These are phyloP conservation scores for Phytophthora meadii DNA, from an alignment of 352 stramenopile genomes.

Conservation along the genomic window DNA sequence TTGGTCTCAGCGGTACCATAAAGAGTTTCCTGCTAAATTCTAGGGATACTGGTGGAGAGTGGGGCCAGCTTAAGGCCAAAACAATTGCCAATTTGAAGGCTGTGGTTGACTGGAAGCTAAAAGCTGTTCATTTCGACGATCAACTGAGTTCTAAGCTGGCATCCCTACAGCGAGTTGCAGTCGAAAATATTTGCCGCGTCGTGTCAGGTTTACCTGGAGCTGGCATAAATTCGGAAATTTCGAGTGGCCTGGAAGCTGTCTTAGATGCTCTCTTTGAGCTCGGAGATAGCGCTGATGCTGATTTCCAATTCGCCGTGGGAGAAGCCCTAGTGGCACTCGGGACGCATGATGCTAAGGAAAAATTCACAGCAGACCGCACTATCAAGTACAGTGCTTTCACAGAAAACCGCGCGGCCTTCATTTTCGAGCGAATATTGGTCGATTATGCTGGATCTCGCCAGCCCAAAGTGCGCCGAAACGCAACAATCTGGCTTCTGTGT, in stretches of 20 bases:
- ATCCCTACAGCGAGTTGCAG: constrained; percentile 45
- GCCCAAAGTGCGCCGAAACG: constrained; percentile 53
- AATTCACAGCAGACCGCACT: constrained; percentile 18
- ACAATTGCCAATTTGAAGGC: constrained; percentile 35
- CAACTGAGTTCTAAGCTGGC: constrained; percentile 49
- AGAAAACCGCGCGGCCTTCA: constrained; percentile 42
- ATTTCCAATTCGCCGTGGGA: constrained; percentile 65
- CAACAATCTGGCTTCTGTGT: constrained; percentile 73
- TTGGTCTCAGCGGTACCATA: constrained; percentile 44
- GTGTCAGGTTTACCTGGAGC: constrained; percentile 37
- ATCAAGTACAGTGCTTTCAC: constrained; percentile 28
- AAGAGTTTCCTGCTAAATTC: constrained; percentile 32
- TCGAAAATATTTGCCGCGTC: constrained; percentile 48
- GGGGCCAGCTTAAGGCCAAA: constrained; percentile 41
- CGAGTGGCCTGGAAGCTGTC: constrained; percentile 30
- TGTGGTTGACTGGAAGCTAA: constrained; percentile 55
- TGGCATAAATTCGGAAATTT: constrained; percentile 17
- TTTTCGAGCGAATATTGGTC: constrained; percentile 51
- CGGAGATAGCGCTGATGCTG: constrained; percentile 31
- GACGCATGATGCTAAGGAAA: constrained; percentile 33
- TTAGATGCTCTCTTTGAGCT: constrained; percentile 37
- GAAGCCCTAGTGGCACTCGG: constrained; percentile 66
- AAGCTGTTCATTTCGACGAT: constrained; percentile 48
- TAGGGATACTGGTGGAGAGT: constrained; percentile 22
- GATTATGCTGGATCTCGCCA: constrained; percentile 52